Base-by-base conservation (phyloP, 2,329 filamentous ascomycete species). In the Lasiodiplodia hormozganensis region DNA sequence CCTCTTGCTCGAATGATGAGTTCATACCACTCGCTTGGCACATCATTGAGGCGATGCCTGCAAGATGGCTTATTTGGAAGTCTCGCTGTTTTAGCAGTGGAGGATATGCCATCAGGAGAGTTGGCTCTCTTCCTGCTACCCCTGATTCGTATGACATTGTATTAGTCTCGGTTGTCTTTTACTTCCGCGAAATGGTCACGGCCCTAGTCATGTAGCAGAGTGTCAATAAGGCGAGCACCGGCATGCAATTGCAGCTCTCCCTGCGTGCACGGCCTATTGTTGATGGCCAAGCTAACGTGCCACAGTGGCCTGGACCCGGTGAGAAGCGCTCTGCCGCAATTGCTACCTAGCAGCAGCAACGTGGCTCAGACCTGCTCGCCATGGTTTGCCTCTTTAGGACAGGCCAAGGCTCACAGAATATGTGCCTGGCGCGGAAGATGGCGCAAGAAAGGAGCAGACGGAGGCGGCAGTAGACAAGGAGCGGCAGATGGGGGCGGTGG, bases 391-490 rank as follows among this genome's bases (percentile, higher is more conserved):
- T 56, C 51, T 51, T 49, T 21, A 16, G 12, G 49, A 65, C 14
- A 49, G 12, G 31, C 34, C 49, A 21, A 18, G 49, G n/a, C 54
- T 53, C 34, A 28, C 38, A 34, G 23, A 65, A 23, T 49, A n/a
- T n/a, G 51, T 65, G 62, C 49, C 31, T 65, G 62, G 36, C n/a
- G 49, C 36, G 62, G 62, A 65, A 43, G 62, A 53, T 65, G 21
- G 49, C 62, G 62, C 51, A 53, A 43, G 14, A 28, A 23, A 34
- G 54, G 23, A 40, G n/a, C 21, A n/a, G 16, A 23, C 38, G 40
- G 58, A 62, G 43, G 43, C 10, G 58, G 25, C 25, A 23, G 40
- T 51, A 18, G 62, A 38, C 62, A 53, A 65, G 36, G 47, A 53
- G 62, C 62, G 47, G 56, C 21, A 40, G 40, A 56, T 18, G 52